Conservation (phyloP, 495 filamentous ascomycete genomes). For the Hyphodiscus hymeniophilus region DNA sequence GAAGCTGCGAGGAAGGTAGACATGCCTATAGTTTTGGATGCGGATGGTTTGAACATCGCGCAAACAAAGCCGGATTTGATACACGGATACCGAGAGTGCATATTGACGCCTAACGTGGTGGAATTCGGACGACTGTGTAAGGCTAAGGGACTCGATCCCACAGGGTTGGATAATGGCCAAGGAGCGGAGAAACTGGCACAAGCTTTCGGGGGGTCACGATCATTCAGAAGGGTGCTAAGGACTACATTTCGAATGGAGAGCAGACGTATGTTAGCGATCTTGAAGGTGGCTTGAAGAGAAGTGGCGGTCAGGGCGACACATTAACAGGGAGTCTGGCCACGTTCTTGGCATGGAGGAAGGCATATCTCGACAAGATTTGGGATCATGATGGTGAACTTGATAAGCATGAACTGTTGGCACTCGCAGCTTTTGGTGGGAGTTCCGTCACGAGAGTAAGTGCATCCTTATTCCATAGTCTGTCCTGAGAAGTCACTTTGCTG, state of each 20-base stretch:
- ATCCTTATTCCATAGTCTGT: slow-evolving; percentile 6
- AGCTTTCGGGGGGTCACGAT: slow-evolving; percentile 85
- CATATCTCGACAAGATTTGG: slow-evolving; percentile 81
- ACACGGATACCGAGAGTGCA: slow-evolving; percentile 71
- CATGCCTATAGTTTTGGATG: slow-evolving; percentile 84
- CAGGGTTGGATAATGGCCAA: slow-evolving; percentile 27
- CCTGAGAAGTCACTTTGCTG: too few relatives aligned
- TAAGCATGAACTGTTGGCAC: slow-evolving; percentile 57
- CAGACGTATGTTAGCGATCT: slow-evolving; percentile 65
- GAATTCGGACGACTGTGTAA: slow-evolving; percentile 83
- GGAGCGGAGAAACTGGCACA: slow-evolving; percentile 53
- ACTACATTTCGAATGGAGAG: slow-evolving; percentile 78
- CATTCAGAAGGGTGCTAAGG: slow-evolving; percentile 79
- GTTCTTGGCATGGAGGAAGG: slow-evolving; percentile 75
- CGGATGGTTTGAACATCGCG: slow-evolving; percentile 77
- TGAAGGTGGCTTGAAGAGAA: slow-evolving; percentile 77
- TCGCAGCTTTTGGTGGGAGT: slow-evolving; percentile 82
- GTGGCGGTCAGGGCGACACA: slow-evolving; percentile 93
- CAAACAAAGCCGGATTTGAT: slow-evolving; percentile 69
- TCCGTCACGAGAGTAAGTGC: slow-evolving; percentile 62
- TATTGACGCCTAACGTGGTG: slow-evolving; percentile 89
- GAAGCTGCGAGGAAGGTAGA: slow-evolving; percentile 62
- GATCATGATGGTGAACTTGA: slow-evolving; percentile 53
- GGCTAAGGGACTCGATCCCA: slow-evolving; percentile 52
- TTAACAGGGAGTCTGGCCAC: slow-evolving; percentile 86